Percentiles rank a stretch among this genome's conserved stretches.
phyloP scores from a whole-genome alignment of 1,284 basidiomycete species.

The Tylopilus sp. region DNA sequence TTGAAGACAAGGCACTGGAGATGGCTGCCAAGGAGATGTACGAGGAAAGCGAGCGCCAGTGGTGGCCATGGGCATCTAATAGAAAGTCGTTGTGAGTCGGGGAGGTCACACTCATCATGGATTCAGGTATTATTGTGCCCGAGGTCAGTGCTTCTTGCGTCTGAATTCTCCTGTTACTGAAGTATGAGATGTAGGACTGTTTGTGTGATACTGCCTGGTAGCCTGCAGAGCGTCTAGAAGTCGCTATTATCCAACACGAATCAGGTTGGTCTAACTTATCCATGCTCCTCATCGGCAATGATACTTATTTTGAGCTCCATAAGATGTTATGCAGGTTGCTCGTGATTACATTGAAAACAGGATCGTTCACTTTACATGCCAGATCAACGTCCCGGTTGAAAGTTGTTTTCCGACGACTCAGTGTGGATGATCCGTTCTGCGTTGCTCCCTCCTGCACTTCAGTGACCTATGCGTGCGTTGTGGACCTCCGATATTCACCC shows the following conservation, averaged over 20 bases:
- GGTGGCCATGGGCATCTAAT: conserved; percentile 78
- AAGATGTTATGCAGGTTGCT: conserved; percentile 88
- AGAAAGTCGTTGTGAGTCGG: conserved; percentile 69
- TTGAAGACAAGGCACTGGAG: conserved; percentile 74
- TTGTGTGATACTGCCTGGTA: conserved; percentile 88
- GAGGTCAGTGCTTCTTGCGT: too few species aligned
- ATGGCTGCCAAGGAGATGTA: conserved; percentile 76
- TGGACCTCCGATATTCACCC: too few species aligned
- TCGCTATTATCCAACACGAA: conserved; percentile 88
- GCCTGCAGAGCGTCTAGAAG: conserved; percentile 69
- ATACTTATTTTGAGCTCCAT: background rate
- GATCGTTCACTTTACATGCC: conserved; percentile 85
- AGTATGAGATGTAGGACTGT: too few species aligned
- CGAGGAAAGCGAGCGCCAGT: conserved; percentile 64
- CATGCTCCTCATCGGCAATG: too few species aligned
- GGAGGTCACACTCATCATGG: conserved; percentile 77
- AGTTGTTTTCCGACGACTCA: too few species aligned
- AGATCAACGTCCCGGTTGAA: too few species aligned
- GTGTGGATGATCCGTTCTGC: too few species aligned
- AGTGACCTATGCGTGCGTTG: too few species aligned
- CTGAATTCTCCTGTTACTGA: too few species aligned
- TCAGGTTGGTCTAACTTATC: conserved; percentile 55
- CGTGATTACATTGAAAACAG: conserved; percentile 90
- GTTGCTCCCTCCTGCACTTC: too few species aligned
- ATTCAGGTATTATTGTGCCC: conserved; percentile 88